Evolutionary conservation across 208 protist species (phyloP).

Genomic region (Acanthamoeba polyphaga): DNA sequence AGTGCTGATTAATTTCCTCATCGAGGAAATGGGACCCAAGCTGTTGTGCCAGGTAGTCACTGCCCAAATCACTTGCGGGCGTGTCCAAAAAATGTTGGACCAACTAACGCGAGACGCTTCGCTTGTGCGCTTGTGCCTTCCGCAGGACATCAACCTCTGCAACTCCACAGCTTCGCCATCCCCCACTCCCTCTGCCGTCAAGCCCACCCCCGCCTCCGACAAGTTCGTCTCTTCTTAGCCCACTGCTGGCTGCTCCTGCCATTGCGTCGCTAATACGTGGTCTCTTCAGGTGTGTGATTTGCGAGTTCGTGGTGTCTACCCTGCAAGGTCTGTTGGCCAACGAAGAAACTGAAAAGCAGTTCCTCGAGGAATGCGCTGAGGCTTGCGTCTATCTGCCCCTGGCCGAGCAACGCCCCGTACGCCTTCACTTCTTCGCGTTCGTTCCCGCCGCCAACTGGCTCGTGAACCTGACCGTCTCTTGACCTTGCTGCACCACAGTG

Average conservation of each 20-base stretch:
- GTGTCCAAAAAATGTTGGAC: too few species aligned
- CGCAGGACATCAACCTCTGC: constrained; percentile 49
- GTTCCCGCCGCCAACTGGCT: background rate
- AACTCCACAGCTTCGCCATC: background rate
- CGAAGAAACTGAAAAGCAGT: constrained; percentile 6
- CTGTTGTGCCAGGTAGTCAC: background rate
- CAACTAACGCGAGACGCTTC: too few species aligned
- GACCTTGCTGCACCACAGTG: background rate
- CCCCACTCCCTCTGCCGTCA: background rate
- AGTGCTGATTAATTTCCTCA: constrained; percentile 38
- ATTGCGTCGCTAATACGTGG: background rate
- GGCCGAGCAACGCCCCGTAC: constrained; percentile 33
- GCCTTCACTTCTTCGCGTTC: background rate
- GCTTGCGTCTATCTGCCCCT: constrained; percentile 30
- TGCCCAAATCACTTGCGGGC: background rate
- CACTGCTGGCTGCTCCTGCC: background rate
- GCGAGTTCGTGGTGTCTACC: constrained; percentile 65
- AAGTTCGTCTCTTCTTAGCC: background rate
- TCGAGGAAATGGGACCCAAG: constrained; percentile 45
- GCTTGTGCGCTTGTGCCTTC: background rate
- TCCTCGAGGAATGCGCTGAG: background rate
- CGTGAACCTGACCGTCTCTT: background rate
- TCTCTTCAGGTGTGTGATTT: constrained; percentile 44
- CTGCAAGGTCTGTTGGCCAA: constrained; percentile 43
- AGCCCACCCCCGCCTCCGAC: constrained; percentile 10